These are phyloP conservation scores for Chimonanthus salicifolius DNA, from an alignment of 164 flowering plant genomes.

Conservation along the genomic window DNA sequence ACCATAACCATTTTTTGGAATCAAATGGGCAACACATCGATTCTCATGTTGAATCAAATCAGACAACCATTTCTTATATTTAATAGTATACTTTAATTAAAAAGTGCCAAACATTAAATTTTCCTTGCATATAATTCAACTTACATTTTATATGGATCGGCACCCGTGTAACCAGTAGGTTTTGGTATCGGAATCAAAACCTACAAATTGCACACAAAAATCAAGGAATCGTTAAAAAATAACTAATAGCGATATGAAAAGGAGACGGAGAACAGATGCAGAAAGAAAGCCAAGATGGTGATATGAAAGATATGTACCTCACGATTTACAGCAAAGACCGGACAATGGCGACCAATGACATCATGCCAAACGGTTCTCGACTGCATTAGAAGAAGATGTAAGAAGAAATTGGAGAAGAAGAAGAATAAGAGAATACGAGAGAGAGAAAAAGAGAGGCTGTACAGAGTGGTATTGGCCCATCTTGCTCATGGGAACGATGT, in stretches of 20 bases:
- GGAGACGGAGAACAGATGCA: neutral
- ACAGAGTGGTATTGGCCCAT: constrained; percentile 97
- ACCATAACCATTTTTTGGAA: neutral
- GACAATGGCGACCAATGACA: constrained; percentile 88
- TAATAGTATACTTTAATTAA: no score
- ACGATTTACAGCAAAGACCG: constrained; percentile 86
- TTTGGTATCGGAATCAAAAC: constrained; percentile 77
- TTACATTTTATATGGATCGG: constrained; percentile 92
- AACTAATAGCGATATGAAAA: neutral
- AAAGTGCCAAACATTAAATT: neutral
- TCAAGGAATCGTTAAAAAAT: neutral
- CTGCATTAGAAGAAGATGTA: constrained; percentile 29
- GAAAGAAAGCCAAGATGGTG: neutral
- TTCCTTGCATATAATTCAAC: constrained; percentile 8
- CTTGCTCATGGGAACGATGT: constrained; percentile 86
- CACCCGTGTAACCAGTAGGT: constrained; percentile 87
- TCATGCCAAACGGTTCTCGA: constrained; percentile 88
- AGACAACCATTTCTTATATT: neutral
- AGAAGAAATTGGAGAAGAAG: neutral
- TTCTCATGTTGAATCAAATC: neutral
- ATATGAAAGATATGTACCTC: constrained; percentile 48
- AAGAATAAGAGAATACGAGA: neutral
- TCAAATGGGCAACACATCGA: no score
- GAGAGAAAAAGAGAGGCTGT: neutral
- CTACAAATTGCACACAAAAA: constrained; percentile 27